Conservation (phyloP, 257 asterid genomes). For the Anisodus acutangulus region DNA sequence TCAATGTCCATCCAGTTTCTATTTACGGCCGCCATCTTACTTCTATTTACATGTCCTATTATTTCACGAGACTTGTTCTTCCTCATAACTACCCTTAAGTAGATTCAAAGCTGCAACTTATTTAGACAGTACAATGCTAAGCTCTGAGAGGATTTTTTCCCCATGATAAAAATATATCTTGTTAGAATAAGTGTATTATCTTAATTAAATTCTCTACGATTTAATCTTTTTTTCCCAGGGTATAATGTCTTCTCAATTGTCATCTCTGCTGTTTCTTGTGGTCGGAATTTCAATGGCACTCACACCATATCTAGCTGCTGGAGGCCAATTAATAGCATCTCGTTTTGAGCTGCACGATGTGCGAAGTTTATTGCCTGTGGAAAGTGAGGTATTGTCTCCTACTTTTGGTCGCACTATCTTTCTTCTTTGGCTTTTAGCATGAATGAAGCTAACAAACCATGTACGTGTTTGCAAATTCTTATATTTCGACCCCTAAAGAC, state of each 20-base stretch:
- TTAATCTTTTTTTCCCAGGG: conserved; percentile 60
- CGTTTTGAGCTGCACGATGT: conserved; percentile 97
- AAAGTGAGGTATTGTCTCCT: conserved; percentile 78
- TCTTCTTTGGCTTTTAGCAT: neutral
- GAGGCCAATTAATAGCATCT: conserved; percentile 98
- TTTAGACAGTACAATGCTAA: conserved; percentile 9
- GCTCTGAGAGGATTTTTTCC: conserved; percentile 10
- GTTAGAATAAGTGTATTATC: neutral
- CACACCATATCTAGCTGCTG: conserved; percentile 98
- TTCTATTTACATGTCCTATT: neutral
- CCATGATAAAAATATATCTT: conserved; percentile 9
- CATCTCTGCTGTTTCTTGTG: conserved; percentile 93
- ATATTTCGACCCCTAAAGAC: neutral
- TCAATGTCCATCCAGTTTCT: conserved; percentile 16
- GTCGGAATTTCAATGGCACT: conserved; percentile 99
- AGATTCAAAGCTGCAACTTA: conserved; percentile 12
- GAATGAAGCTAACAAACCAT: conserved; percentile 11
- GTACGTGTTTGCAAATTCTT: neutral
- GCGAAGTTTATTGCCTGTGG: conserved; percentile 91
- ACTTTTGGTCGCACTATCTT: conserved; percentile 21
- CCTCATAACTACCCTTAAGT: neutral
- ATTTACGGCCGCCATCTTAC: neutral
- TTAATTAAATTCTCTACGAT: neutral
- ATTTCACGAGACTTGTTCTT: neutral
- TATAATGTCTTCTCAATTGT: conserved; percentile 86